These are phyloP conservation scores for Boletus speciosus DNA, from an alignment of 768 basidiomycete genomes.

Conservation along the genomic window DNA sequence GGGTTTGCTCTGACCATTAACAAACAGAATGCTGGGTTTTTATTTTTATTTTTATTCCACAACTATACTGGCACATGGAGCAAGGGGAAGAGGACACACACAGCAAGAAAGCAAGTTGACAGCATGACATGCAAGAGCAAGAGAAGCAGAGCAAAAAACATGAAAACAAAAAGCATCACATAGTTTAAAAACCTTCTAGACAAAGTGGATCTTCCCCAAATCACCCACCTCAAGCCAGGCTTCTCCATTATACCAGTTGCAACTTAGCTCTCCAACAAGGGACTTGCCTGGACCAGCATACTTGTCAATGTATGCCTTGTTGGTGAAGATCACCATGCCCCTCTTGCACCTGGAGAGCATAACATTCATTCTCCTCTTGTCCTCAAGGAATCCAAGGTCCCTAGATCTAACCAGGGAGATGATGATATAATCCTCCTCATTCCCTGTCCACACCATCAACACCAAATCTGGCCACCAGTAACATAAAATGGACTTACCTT, in stretches of 20 bases:
- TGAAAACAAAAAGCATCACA: slow-evolving; percentile 1
- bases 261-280: slow-evolving; percentile 40
- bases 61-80: background rate
- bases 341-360: slow-evolving; percentile 81
- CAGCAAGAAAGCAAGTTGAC: slow-evolving; percentile 18
- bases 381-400: slow-evolving; percentile 64
- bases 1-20: background rate
- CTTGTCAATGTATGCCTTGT: slow-evolving; percentile 54
- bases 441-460: slow-evolving; percentile 45
- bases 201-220: slow-evolving; percentile 20
- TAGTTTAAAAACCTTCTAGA: slow-evolving; percentile 5
- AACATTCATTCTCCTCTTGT: slow-evolving; percentile 73
- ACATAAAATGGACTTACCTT: slow-evolving; percentile 47
- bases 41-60: background rate
- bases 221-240: slow-evolving; percentile 38
- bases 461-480: background rate
- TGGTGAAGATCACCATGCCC: slow-evolving; percentile 75
- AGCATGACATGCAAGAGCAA: slow-evolving; percentile 12
- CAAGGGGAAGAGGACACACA: background rate
- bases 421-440: slow-evolving; percentile 77
- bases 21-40: slow-evolving; percentile 7
- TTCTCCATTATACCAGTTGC: slow-evolving; percentile 26
- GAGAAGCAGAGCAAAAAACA: background rate
- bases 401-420: slow-evolving; percentile 66
- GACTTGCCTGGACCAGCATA: slow-evolving; percentile 47